Percentiles rank a stretch among this genome's conserved stretches.
Evolutionary conservation across 2,329 filamentous ascomycete species (phyloP).

Genomic region (Alternaria sp.): DNA sequence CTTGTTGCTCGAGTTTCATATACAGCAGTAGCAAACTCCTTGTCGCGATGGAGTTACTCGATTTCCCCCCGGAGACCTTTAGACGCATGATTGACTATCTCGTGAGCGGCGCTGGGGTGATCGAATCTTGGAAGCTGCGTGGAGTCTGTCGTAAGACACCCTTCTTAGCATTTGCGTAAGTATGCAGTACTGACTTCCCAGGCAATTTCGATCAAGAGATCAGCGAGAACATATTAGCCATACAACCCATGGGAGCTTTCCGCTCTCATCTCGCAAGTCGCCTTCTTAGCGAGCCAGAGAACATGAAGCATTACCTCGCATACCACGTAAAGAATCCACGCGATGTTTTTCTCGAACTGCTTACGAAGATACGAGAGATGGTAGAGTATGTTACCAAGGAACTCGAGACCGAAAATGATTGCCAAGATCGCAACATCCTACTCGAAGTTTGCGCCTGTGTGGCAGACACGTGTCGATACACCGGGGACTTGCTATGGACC

Average conservation of each 20-base stretch:
- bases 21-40: not conserved
- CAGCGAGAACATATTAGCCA: not conserved
- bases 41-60: constrained; percentile 7
- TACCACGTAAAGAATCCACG: not conserved
- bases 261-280: rapidly evolving
- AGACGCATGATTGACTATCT: not conserved
- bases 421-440: not conserved
- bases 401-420: not conserved
- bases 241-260: not conserved
- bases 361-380: not conserved
- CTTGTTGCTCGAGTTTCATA: not conserved
- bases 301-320: not conserved
- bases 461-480: not conserved
- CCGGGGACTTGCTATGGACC: not conserved
- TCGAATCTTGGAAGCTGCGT: not conserved
- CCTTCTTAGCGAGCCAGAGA: not conserved
- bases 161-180: not conserved
- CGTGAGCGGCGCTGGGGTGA: not conserved
- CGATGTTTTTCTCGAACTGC: not conserved
- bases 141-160: not conserved
- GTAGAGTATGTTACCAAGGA: not conserved
- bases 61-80: constrained; percentile 8
- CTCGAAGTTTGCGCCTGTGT: not conserved
- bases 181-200: not conserved
- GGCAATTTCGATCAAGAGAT: not conserved